Evolutionary conservation across 2,329 filamentous ascomycete genomes (phyloP), one percentile per base, ranked within the genome.

Genomic region (Neopestalotiopsis clavispora): DNA sequence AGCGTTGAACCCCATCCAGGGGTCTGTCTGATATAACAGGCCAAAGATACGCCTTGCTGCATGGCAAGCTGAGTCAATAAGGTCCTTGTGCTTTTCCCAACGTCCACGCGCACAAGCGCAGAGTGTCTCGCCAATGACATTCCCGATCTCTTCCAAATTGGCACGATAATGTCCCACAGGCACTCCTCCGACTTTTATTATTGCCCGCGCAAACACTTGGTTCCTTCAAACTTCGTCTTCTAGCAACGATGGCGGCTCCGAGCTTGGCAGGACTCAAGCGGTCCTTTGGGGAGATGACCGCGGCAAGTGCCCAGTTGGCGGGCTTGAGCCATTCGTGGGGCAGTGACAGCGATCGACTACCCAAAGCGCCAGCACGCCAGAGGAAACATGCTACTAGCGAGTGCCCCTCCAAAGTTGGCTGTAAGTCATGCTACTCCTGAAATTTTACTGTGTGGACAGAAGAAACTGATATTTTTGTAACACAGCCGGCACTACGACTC

Each of bases 231-330:
- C 13, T 14, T 66, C 28, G 45, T 10, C 42, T 23, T 28, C 6
- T 40, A 23, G 61, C 9, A 49, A 64, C 28, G 40, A 67, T 67
- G 65, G 65, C 65, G 34, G 32, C 65, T 28, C 34, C 65, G 17
- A 38, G 52, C n/a, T n/a, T 80, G 71, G 79, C 81, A 14, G 81
- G 81, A 67, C 77, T 83, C 67, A 84, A 84, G 75, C 78, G 82
- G 75, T 75, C 79, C 14, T 76, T 81, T n/a, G 72, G 75, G 68
- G 72, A 78, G 62, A 77, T 81, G 74, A 75, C 79, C 67, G 74
- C 75, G 64, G 74, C 77, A 59, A 66, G 71, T 28, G n/a, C 28
- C 45, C 45, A 52, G 45, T 52, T 52, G 45, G 28, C 42, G 14
- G 49, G 42, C 65, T 65, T 28, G n/a, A 66, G 65, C 64, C 60